A percentile compares a stretch with the other conserved stretches of the same genome.
Conservation (phyloP, 2,329 filamentous ascomycete species). For the Diaporthe longicolla region DNA sequence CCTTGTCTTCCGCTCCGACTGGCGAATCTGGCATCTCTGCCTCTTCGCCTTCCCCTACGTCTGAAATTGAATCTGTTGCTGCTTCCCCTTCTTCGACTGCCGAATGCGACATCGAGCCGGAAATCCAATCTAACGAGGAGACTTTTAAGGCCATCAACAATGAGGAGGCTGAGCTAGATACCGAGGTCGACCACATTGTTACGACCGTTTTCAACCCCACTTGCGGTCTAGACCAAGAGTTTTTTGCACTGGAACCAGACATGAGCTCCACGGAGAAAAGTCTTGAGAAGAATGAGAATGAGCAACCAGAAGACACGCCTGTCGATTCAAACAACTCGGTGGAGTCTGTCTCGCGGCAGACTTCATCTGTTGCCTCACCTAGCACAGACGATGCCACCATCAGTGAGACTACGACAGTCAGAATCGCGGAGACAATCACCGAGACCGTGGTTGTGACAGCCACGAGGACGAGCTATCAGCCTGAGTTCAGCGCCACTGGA, state of each 20-base stretch:
- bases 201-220: neutral
- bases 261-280: neutral
- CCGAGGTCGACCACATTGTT: neutral
- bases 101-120: constrained; percentile 30
- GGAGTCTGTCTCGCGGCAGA: neutral
- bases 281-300: neutral
- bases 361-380: neutral
- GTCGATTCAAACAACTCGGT: neutral
- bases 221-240: neutral
- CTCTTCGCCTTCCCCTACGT: neutral
- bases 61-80: constrained; percentile 32
- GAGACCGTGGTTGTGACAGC: constrained; percentile 48
- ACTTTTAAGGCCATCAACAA: constrained; percentile 34
- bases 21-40: neutral
- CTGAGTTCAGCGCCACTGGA: neutral
- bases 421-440: constrained; percentile 46
- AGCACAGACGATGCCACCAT: neutral
- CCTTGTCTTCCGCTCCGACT: constrained; percentile 15
- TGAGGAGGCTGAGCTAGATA: constrained; percentile 22
- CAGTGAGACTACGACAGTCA: neutral
- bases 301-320: neutral
- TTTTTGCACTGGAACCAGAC: neutral
- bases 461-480: constrained; percentile 20
- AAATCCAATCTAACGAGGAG: constrained; percentile 38
- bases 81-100: constrained; percentile 22